Evolutionary conservation across 2,329 filamentous ascomycete genomes (phyloP), one percentile per base, ranked within the genome.

Genomic region (Fusarium secorum): DNA sequence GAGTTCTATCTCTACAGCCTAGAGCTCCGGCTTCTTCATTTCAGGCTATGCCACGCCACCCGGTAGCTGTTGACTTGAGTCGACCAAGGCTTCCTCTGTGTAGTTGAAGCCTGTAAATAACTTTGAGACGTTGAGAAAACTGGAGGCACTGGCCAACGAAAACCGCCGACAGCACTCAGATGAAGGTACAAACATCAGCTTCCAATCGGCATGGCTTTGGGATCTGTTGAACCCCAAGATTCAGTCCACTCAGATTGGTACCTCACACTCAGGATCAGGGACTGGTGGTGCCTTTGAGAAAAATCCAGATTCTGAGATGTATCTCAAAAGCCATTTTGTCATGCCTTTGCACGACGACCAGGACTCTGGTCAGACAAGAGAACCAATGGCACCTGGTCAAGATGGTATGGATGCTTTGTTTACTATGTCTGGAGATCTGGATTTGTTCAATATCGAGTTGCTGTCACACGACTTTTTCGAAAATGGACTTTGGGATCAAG

Each of bases 41-140:
- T 5, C 3, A 11, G 1, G 5, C 6, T 5, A 24, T 15, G 13
- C 6, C 18, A n/a, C 1, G 1, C 13, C 11, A 1, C 8, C 20
- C 5, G 3, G 45, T 3, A 48, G 20, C 20, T 17, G 14, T 32
- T 30, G 20, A 4, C 4, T 32, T 3, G 28, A 17, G 20, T 9
- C 20, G 5, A 48, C 14, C 10, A 30, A 8, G 4, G 8, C 4
- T 22, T 11, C 45, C 13, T 32, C 15, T 8, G 20, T 15, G 28
- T 11, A 32, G 7, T 32, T 11, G 14, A 22, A 32, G 0, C 4
- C 3, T 7, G 20, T 4, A 10, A n/a, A 17, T 4, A 6, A 48
- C 3, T 17, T 44, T 3, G 24, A 44, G 24, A 44, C 17, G 4
- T 3, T 44, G 11, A 26, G 17, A 8, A 44, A 26, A 0, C 11